phyloP scores from a whole-genome alignment of 139 green algal species.

The Chlorella sp. region DNA sequence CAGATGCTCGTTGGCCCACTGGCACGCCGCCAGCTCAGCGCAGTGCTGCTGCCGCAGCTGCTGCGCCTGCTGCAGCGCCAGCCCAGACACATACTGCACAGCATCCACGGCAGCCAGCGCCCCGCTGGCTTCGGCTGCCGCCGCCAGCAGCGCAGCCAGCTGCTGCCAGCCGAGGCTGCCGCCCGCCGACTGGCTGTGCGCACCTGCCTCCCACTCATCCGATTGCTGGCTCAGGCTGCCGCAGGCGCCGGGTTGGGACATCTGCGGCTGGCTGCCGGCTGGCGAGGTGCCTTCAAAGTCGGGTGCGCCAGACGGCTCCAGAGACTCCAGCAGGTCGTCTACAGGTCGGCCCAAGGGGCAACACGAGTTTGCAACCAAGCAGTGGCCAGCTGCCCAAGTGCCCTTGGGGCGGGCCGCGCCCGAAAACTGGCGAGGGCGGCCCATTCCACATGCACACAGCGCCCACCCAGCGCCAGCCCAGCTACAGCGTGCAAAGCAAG shows the following conservation, averaged over 20 bases:
- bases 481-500: not conserved
- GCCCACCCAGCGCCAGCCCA: no score
- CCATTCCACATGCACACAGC: no score
- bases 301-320: not conserved
- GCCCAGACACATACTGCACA: slow-evolving; percentile 18
- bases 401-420: not conserved
- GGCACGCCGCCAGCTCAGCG: slow-evolving; percentile 1
- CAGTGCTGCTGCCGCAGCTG: slow-evolving; percentile 3
- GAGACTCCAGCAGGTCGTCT: slow-evolving; percentile 18
- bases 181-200: not conserved
- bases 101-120: slow-evolving; percentile 31
- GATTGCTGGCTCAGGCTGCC: not conserved
- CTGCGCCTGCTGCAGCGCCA: slow-evolving; percentile 31
- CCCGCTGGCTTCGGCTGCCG: not conserved
- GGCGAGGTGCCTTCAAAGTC: not conserved
- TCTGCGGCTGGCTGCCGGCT: not conserved
- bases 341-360: not conserved
- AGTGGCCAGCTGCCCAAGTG: not conserved
- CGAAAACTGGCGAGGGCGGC: no score
- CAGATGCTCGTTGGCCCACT: slow-evolving; percentile 20
- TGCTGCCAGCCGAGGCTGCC: not conserved
- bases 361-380: not conserved
- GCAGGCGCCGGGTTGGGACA: not conserved
- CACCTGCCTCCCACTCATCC: not conserved
- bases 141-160: slow-evolving; percentile 13